Base-by-base conservation (phyloP, 768 basidiomycete species). In the Kwoniella sp. region DNA sequence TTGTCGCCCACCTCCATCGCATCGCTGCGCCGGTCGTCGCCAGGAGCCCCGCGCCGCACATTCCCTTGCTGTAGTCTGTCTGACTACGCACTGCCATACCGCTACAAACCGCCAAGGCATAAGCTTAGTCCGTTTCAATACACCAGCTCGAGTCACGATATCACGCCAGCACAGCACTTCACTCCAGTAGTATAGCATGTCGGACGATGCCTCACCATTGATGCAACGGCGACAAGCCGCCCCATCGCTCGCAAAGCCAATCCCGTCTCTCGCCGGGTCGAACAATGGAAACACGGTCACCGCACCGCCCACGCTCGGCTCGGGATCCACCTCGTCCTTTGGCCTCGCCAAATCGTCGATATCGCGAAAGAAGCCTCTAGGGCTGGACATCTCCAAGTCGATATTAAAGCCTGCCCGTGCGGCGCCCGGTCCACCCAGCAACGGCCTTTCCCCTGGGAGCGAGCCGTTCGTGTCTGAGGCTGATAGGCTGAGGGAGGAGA, bases 311-410 rank as follows among this genome's bases (percentile, higher is more conserved):
- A 44, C 56, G 7, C 20, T 48, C 3, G 46, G 51, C 7, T 34
- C 57, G 37, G 34, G 32, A 12, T 33, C 51, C 0, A 45, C 56
- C 3, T 55, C 53, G 12, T 39, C 57, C 3, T 62, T 66, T 43
- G 47, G 41, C n/a, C 48, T 38, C 6, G 50, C 61, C 43, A 67
- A 66, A 42, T 69, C 67, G 3, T 48, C 62, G 2, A 54, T 75
- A 28, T 64, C 63, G 3, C 51, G 60, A 2, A 75, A 74, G 58
- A 74, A 73, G 39, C 74, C 74, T 2, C 38, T 46, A 10, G 74
- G 73, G 6, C 57, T 76, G 4, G 63, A 65, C 41, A 73, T 75
- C 51, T 62, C 62, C 0, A 46, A 50, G 26, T 68, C 72, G 10
- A 69, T 71, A 45, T 23, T 50, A n/a, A 63, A 67, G 46, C 60